Evolutionary conservation across 805 yeast species (phyloP), one percentile per base, ranked within the genome.

Genomic region (Pichia rugopelliculosa): DNA sequence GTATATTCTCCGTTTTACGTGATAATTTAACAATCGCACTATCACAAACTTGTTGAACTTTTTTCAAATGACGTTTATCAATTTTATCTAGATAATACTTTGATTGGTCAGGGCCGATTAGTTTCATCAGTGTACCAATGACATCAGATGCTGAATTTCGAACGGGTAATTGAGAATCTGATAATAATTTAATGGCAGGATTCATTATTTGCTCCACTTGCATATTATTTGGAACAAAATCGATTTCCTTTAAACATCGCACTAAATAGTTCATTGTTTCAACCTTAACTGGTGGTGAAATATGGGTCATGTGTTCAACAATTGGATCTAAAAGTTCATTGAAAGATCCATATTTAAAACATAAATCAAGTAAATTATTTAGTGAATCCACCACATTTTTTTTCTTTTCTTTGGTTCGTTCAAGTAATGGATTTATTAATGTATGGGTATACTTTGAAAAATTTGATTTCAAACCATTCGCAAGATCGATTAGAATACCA

Each of bases 381-480:
- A 91, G 69, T 0, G 93, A 84, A 22, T 82, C 89, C 2, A 84
- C 69, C 0, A 88, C 93, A 3, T 82, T 69, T 23, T 77, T 82
- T 59, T 91, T 91, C 69, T 86, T 89, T 62, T 93, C 99, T 59
- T 88, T 90, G 13, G 87, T 77, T 56, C 97, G 75, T 54, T 88
- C 96, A 39, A 93, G 65, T 48, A 86, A 64, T 0, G 93, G 82
- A 3, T 67, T 64, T 23, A 87, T 68, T 2, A 87, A 74, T 1
- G 73, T 56, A 0, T 69, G 49, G 39, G 70, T 74, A 61, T 84
- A 84, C 51, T 69, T 74, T 21, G 69, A 72, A 58, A 87, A 87
- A 6, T 68, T 70, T 1, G 62, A 55, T 47, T 81, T 72, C 41
- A 93, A 68, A 1, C 95, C 96, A 26, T 72, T 73, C 1, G 87